phyloP scores from a whole-genome alignment of 257 asterid genomes.

The Nicotiana attenuata region DNA sequence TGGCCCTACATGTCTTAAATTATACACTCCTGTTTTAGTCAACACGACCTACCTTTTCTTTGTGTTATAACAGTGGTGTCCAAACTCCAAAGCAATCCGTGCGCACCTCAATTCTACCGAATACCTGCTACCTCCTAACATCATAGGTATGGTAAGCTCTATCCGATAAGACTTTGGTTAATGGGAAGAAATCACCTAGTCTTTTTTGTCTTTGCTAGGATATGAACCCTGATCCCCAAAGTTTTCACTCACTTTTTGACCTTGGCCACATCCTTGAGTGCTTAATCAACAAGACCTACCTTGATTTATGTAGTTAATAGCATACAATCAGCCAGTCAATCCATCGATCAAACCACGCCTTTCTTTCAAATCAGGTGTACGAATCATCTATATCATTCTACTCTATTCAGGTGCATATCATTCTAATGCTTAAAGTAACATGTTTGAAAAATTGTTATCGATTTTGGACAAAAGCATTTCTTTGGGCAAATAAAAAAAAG shows the following conservation, averaged over 20 bases:
- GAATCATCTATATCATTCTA: not conserved
- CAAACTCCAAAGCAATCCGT: not conserved
- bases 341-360: not conserved
- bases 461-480: not conserved
- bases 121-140: too few species aligned
- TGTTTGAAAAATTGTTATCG: not conserved
- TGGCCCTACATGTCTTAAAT: not conserved
- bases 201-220: not conserved
- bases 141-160: too few species aligned
- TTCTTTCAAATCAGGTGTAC: not conserved
- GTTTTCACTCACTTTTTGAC: not conserved
- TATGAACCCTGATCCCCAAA: not conserved
- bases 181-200: not conserved
- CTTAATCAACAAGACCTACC: not conserved
- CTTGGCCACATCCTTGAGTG: not conserved
- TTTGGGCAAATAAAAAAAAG: not conserved
- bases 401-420: not conserved
- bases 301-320: not conserved
- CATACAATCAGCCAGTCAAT: not conserved
- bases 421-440: not conserved
- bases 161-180: not conserved
- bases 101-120: not conserved
- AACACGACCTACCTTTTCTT: not conserved
- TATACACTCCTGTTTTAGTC: not conserved
- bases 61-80: not conserved